Base-by-base conservation (phyloP, 805 yeast genomes). In the Ogataea zsoltii region DNA sequence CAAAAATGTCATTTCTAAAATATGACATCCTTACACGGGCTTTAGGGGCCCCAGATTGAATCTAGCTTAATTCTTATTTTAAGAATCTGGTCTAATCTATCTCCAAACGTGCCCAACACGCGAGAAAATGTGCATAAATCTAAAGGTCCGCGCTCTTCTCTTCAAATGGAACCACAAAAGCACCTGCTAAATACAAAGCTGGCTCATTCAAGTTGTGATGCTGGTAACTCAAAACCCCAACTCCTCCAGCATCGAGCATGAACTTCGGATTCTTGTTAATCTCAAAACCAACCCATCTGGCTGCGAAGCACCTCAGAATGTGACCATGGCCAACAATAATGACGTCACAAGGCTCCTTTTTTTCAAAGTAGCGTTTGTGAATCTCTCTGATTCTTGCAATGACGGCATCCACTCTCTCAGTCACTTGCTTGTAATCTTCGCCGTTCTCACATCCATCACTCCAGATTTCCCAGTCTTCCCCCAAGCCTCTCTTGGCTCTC, bases 251-350 rank as follows among this genome's bases (percentile, higher is more conserved):
- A 62, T 92, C 97, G 55, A 92, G 71, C 64, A 92, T 71, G 65
- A 90, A 83, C 54, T 83, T 80, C 9, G 97, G 97, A 63, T 91
- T 87, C 38, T 63, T 69, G 50, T 65, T 57, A 46, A 85, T 70
- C n/a, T 73, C 72, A 33, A 74, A 66, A 2, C 76, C 78, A 31
- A 87, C 81, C 98, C 98, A 92, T 48, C 96, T 70, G 16, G 90
- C 88, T 7, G 92, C 95, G 59, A 92, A 81, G 62, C 92, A 86
- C 60, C 97, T 82, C 56, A 92, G 71, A 39, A 91, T 86, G 60
- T 92, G 98, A 35, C 98, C 98, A 62, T 92, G 98, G 10, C 92
- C 97, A 48, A 91, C 85, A 7, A 90, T 83, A 50, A 91, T 58
- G 30, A 91, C 78, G 62, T 91, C 97, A 53, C 88, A 80, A 10